A percentile compares a stretch with the other conserved stretches of the same genome.
These are phyloP conservation scores for Trichoderma arundinaceum DNA, from an alignment of 2,329 filamentous ascomycete genomes.

Conservation along the genomic window DNA sequence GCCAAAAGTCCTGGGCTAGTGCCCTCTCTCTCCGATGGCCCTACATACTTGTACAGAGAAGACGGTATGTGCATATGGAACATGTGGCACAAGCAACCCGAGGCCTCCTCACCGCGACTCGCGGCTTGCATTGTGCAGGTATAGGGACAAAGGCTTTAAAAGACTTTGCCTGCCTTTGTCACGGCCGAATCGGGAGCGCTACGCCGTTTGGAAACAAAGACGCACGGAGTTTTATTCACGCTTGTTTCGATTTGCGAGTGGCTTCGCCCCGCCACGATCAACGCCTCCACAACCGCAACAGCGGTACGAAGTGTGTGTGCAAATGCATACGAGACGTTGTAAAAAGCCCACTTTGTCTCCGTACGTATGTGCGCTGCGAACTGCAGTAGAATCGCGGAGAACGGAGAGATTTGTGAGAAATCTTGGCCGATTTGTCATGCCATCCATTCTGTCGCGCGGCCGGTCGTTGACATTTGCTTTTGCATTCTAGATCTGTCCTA, in stretches of 20 bases:
- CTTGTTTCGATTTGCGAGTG: slow-evolving; percentile 18
- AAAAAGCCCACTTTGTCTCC: slow-evolving; percentile 16
- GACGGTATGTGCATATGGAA: not conserved
- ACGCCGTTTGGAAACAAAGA: slow-evolving; percentile 22
- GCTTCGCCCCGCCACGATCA: slow-evolving; percentile 30
- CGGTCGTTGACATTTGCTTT: not conserved
- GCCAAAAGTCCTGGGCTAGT: slow-evolving; percentile 29
- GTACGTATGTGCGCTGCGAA: not conserved
- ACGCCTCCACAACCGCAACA: slow-evolving; percentile 21
- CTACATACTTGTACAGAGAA: not conserved
- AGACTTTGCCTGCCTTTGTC: no score
- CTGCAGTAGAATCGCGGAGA: not conserved
- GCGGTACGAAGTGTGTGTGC: not conserved
- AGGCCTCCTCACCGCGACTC: not conserved
- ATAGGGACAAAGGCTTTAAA: no score
- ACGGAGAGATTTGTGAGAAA: not conserved
- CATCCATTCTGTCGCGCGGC: no score
- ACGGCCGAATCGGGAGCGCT: no score
- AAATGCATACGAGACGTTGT: not conserved
- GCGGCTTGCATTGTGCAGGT: no score
- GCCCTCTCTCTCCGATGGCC: slow-evolving; percentile 5
- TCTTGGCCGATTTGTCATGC: no score
- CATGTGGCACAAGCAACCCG: not conserved
- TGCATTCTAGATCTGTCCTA: slow-evolving; percentile 20
- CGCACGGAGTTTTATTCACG: not conserved